Evolutionary conservation across 2,329 filamentous ascomycete genomes (phyloP).

Genomic region (Fusarium sp.): DNA sequence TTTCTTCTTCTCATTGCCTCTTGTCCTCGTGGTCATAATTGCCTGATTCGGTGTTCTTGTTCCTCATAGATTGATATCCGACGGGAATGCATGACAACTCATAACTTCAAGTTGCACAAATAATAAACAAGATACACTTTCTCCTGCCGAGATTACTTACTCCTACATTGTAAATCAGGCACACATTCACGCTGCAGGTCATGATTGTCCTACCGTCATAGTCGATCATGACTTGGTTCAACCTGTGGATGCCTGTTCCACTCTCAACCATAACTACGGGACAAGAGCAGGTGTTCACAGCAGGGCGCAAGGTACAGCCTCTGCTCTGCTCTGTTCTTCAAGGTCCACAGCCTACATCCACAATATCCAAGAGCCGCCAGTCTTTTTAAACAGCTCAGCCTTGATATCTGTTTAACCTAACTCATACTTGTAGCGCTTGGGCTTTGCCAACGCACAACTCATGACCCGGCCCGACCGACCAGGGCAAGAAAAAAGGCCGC

Average conservation of each 20-base stretch:
- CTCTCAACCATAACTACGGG: constrained; percentile 32
- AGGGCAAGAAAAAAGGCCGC: constrained; percentile 12
- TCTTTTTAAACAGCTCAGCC: constrained; percentile 10
- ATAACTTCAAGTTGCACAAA: constrained; percentile 35
- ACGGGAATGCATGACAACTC: constrained; percentile 48
- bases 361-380: not conserved
- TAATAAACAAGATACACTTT: constrained; percentile 10
- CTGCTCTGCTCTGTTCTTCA: not conserved
- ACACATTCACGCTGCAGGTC: constrained; percentile 26
- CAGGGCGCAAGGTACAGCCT: constrained; percentile 9
- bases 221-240: constrained; percentile 27
- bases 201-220: constrained; percentile 28
- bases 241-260: constrained; percentile 27
- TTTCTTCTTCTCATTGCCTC: not conserved
- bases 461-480: constrained; percentile 36
- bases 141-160: not conserved
- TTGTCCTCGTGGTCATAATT: constrained; percentile 38
- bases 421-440: constrained; percentile 28
- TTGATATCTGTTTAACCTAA: constrained; percentile 1
- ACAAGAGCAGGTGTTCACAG: constrained; percentile 13
- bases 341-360: constrained; percentile 4
- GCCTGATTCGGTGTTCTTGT: constrained; percentile 29
- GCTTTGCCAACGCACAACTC: constrained; percentile 38
- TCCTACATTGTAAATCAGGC: not conserved
- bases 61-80: constrained; percentile 4